Base-by-base conservation (phyloP, 148 eudicot species). In the Cornus kousa region DNA sequence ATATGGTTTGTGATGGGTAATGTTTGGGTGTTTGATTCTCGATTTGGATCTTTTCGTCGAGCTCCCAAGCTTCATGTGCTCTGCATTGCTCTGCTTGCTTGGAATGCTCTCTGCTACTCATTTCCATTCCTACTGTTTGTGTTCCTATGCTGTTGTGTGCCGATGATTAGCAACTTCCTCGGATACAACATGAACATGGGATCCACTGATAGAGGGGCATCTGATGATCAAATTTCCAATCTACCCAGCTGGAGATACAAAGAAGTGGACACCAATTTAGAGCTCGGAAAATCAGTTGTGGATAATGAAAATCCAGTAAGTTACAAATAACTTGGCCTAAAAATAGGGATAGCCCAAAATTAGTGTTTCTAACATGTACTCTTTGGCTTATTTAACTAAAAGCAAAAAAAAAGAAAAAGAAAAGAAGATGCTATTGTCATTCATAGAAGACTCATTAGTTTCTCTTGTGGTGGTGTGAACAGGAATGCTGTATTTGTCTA, bases 1-100 rank as follows among this genome's bases (percentile, higher is more conserved):
- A 90, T 96, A 87, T 96, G 99, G 99, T 96, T 96, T 33, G 99
- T 96, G 76, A 89, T 93, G 94, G 99, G 99, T 1, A 96, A 92
- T 71, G 95, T 96, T 11, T 96, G 99, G 99, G 81, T 90, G 48
- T 96, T 92, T 70, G 98, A 93, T 81, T 71, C 97, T 5, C 86
- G 99, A 5, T 85, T 91, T 8, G 86, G 91, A 6, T 87, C 95
- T 0, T 90, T 86, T 19, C 83, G 74, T 5, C 75, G 82, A 57
- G 97, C 98, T 48, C 99, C 98, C 0, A 90, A 88, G 73, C 95
- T 96, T 10, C 90, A 93, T 65, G 69, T 87, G 23, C 86, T 96
- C 20, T 93, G 97, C 86, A 88, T 89, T 24, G 73, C 85, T n/a
- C 83, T 96, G 22, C 83, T 96, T 16, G 86, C 86, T 46, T 91